Evolutionary conservation across 441 rosid species (phyloP), one percentile per base, ranked within the genome.

Genomic region (Populus hybrid): DNA sequence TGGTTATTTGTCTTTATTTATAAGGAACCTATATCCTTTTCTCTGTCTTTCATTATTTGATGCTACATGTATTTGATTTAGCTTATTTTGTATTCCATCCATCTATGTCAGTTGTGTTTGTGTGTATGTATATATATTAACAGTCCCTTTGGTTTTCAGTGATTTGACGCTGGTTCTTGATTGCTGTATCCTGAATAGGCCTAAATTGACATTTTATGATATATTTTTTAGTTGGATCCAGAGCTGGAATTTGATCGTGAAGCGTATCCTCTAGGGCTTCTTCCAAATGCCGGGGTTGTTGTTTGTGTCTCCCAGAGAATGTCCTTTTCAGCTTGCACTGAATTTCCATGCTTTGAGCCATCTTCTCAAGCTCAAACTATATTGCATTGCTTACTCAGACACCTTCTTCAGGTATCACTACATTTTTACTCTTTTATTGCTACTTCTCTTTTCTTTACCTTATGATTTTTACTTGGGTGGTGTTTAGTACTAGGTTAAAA

Each of bases 221-320:
- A 64, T 81, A 73, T 84, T 70, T 78, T 84, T 75, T 76, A 97
- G 98, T 85, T 97, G 95, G 98, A 97, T 84, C 98, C 99, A 59
- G 99, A 94, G 88, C 89, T 94, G 74, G 98, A 97, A 85, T 97
- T 97, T 86, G 99, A 97, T 79, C 95, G 97, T 53, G 99, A 97
- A 88, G 95, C 93, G 42, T 94, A 97, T 81, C 98, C 99, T 68
- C 77, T 97, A 76, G 98, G 99, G 53, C 98, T 97, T 84, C 90
- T 97, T 85, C 99, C 99, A 82, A 97, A 93, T 82, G 92, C 88
- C 53, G 99, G 99, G 59, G 94, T 94, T 46, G 98, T 94, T 83
- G 98, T 97, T 79, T 98, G 99, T 79, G 95, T 94, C 79, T 93
- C 95, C 75, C 99, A 97, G 82, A 91, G 98, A 85, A 80, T 94